Evolutionary conservation across 768 basidiomycete species (phyloP), one percentile per base, ranked within the genome.

Genomic region (Lactarius tabidus): DNA sequence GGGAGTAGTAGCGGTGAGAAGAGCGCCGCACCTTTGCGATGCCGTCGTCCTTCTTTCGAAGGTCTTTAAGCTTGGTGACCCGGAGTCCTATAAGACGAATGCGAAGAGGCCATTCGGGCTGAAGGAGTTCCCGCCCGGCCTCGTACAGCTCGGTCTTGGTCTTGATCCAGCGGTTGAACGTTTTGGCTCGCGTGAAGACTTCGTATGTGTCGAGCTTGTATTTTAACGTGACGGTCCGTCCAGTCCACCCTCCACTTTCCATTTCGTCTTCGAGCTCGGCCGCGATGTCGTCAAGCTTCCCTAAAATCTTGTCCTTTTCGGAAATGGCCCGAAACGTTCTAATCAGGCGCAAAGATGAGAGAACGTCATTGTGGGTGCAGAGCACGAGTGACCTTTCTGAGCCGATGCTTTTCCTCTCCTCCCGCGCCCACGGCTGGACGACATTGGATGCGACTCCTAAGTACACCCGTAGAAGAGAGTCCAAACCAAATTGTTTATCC

Each of bases 141-240:
- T 84, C 80, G 73, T 88, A 86, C 15, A 95, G 79, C 58, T 95
- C 92, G 54, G 89, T 86, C 70, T 83, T 90, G 20, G 82, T 80
- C 26, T 76, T 84, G n/a, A 94, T 83, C 82, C 85, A 94, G 56
- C 84, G 85, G 68, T 85, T 79, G 45, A 88, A 84, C 1, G 93
- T 91, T 73, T 88, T 89, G 6, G 95, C 90, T 36, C 95, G 86
- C 18, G 92, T 93, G 71, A 89, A 89, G 1, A 89, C 88, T 80
- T 96, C 86, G 74, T 87, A 98, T 1, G 88, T 94, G 72, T 95
- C 89, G 38, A 93, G 82, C 77, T 99, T 99, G 74, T 88, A 95
- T 74, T 96, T 97, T 57, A 98, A 80, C 0, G 93, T 96, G 36
- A 98, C 81, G 0, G 93, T 97, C 69, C 88, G 85, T 9, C 93